Conservation (phyloP, 495 filamentous ascomycete genomes). For the Penicillium maclennaniae region DNA sequence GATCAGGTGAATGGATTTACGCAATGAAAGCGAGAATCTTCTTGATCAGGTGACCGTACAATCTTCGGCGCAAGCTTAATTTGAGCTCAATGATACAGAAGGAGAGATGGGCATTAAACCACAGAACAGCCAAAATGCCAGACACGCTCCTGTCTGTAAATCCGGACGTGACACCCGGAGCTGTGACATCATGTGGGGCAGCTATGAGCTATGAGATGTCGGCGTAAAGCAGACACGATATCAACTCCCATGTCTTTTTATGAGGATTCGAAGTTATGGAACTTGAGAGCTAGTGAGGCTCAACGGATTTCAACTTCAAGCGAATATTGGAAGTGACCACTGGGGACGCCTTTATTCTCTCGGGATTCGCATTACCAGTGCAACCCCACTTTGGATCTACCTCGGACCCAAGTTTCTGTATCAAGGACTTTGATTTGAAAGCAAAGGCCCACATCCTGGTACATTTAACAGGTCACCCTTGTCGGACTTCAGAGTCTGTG, state of each 20-base stretch:
- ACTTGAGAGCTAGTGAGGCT: too few relatives aligned
- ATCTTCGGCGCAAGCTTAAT: too few relatives aligned
- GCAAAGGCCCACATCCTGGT: neutral
- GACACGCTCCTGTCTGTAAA: neutral
- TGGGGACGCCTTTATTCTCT: neutral
- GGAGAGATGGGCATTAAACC: too few relatives aligned
- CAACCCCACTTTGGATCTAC: conserved; percentile 3
- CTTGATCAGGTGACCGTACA: too few relatives aligned
- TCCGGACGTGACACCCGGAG: neutral
- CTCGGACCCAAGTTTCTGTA: conserved; percentile 1
- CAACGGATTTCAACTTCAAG: too few relatives aligned
- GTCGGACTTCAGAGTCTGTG: neutral
- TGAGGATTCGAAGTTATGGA: too few relatives aligned
- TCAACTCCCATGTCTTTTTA: too few relatives aligned
- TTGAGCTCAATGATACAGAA: too few relatives aligned
- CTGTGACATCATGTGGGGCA: conserved; percentile 10
- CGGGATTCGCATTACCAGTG: neutral
- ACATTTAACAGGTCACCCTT: neutral
- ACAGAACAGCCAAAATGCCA: too few relatives aligned
- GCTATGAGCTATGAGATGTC: neutral
- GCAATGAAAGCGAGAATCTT: too few relatives aligned
- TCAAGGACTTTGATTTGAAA: conserved; percentile 15
- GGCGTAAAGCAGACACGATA: neutral
- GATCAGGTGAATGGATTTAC: too few relatives aligned
- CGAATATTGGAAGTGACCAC: too few relatives aligned